A percentile compares a stretch with the other conserved stretches of the same genome.
Conservation (phyloP, 2,329 filamentous ascomycete genomes). For the Emericellopsis cladophorae region DNA sequence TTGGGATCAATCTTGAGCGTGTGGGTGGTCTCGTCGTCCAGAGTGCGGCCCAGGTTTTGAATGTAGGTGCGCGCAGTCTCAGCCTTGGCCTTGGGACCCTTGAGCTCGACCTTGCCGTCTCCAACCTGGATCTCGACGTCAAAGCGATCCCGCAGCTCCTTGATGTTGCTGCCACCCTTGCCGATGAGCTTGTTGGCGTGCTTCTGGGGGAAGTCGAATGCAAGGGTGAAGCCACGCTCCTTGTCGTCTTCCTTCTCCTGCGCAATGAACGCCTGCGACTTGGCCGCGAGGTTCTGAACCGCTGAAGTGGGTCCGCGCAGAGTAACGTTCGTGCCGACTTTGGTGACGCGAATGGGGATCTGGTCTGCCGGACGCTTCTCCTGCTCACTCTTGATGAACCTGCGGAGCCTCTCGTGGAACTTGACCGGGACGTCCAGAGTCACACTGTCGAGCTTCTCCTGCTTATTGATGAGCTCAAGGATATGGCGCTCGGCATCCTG, state of each 20-base stretch:
- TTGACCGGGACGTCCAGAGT: constrained; percentile 47
- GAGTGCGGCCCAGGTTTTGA: constrained; percentile 60
- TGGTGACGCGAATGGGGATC: constrained; percentile 47
- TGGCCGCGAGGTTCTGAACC: constrained; percentile 59
- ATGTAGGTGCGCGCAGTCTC: constrained; percentile 80
- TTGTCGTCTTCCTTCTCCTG: constrained; percentile 88
- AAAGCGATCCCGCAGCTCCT: constrained; percentile 52
- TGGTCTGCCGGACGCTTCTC: constrained; percentile 41
- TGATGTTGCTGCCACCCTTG: constrained; percentile 54
- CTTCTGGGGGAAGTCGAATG: constrained; percentile 91
- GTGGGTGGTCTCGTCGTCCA: constrained; percentile 85
- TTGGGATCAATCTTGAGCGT: constrained; percentile 83
- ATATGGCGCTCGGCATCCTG: constrained; percentile 45
- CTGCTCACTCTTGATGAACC: constrained; percentile 54
- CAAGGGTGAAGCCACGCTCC: constrained; percentile 75
- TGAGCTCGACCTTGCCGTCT: constrained; percentile 88
- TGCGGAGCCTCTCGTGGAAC: constrained; percentile 51
- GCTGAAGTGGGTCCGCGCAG: constrained; percentile 65
- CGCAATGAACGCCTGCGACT: constrained; percentile 67
- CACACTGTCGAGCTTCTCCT: constrained; percentile 38
- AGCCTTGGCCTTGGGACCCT: constrained; percentile 89
- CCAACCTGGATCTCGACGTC: constrained; percentile 76
- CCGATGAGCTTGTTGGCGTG: constrained; percentile 76
- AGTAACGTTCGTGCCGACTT: constrained; percentile 48
- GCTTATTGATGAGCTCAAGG: constrained; percentile 42